Evolutionary conservation across 139 green algal species (phyloP).

Genomic region (Chlorella sp.): DNA sequence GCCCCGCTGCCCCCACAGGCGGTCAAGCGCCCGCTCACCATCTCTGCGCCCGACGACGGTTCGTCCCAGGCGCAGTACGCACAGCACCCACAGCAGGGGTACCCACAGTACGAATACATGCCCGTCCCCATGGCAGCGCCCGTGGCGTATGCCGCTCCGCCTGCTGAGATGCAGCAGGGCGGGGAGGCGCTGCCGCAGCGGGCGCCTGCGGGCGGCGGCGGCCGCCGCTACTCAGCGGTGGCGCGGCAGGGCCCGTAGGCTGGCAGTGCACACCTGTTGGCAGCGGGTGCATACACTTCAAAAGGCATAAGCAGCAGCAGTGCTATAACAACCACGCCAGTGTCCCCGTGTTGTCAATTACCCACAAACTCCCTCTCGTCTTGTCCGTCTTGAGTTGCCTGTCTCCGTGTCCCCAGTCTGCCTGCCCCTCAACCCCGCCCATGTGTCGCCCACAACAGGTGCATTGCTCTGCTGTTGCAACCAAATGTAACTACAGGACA

Average conservation of each 20-base stretch:
- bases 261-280: not conserved
- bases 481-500: no score
- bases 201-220: not conserved
- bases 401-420: no score
- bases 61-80: not conserved
- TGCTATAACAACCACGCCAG: no score
- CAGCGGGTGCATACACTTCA: no score
- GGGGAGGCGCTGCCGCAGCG: not conserved
- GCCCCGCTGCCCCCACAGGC: slow-evolving; percentile 30
- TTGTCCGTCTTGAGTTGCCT: no score
- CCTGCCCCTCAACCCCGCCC: no score
- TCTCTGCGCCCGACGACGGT: slow-evolving; percentile 24
- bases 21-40: slow-evolving; percentile 45
- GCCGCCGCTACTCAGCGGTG: slow-evolving; percentile 36
- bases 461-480: no score
- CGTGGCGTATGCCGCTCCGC: not conserved
- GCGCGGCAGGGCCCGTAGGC: slow-evolving; percentile 6
- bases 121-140: not conserved
- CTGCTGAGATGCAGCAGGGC: not conserved
- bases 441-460: no score
- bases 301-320: no score
- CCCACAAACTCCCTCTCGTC: no score
- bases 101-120: not conserved
- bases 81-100: not conserved
- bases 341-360: no score